phyloP scores from a whole-genome alignment of 2,329 filamentous ascomycete species.

The Aspergillus sp. region DNA sequence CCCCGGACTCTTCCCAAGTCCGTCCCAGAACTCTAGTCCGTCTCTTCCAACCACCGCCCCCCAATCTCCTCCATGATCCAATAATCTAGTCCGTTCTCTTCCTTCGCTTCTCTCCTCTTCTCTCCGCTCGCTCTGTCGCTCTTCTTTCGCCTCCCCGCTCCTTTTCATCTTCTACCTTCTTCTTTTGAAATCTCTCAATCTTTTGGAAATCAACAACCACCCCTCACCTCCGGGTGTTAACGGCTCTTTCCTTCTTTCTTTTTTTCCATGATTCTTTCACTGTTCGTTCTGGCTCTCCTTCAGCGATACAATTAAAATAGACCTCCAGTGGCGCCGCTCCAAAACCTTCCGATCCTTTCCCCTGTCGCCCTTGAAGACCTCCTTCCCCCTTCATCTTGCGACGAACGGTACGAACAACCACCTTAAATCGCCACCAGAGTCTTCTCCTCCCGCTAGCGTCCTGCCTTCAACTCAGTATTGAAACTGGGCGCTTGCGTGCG shows the following conservation, averaged over 20 bases:
- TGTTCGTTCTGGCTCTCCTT: background rate
- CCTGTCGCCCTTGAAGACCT: background rate
- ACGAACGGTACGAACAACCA: background rate
- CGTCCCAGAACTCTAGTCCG: too few species aligned
- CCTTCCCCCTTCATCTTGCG: constrained; percentile 1
- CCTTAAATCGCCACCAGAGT: background rate
- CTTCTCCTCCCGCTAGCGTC: background rate
- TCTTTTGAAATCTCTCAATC: background rate
- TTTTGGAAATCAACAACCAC: too few species aligned
- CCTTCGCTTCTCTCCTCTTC: background rate
- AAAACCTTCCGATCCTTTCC: background rate
- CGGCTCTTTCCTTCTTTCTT: background rate
- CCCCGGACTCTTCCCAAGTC: background rate
- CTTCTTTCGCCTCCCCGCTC: background rate
- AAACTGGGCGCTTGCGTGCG: background rate
- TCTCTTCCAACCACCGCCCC: too few species aligned
- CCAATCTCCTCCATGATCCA: too few species aligned
- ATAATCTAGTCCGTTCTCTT: background rate
- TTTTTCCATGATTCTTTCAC: background rate
- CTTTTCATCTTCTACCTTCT: background rate
- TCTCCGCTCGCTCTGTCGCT: background rate
- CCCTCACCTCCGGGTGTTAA: background rate
- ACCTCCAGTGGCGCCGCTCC: constrained; percentile 1
- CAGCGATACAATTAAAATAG: background rate
- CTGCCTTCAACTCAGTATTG: background rate